Conservation (phyloP, 257 asterid genomes). For the Solanum pimpinellifolium region DNA sequence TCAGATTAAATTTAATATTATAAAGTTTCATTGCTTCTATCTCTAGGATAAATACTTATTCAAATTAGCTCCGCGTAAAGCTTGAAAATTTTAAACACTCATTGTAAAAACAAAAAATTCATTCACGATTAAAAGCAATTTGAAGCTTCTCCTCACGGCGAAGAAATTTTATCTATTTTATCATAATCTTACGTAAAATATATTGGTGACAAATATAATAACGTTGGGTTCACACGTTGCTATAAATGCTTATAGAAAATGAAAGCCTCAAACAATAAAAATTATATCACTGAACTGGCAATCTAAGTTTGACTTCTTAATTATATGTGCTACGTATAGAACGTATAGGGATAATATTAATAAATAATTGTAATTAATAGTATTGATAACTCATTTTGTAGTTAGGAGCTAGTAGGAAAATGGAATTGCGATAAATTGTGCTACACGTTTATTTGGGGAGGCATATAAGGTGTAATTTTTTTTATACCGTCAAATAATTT, state of each 20-base stretch:
- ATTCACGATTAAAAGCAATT: no score
- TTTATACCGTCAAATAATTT: no score
- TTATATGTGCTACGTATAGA: neutral
- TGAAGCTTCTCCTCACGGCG: no score
- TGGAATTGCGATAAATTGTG: neutral
- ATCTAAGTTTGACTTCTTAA: neutral
- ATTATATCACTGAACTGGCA: no score
- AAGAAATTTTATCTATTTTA: no score
- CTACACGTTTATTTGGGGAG: neutral
- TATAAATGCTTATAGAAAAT: neutral
- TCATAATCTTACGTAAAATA: accelerated
- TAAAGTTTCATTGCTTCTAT: no score
- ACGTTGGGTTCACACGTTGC: neutral
- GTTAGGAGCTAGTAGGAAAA: neutral
- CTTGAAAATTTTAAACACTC: no score
- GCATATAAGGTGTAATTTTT: neutral
- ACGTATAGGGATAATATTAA: neutral
- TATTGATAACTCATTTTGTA: neutral
- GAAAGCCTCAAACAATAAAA: neutral
- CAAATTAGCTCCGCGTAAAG: no score
- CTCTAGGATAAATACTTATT: no score
- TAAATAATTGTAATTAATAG: neutral
- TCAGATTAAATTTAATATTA: no score
- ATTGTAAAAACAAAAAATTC: no score
- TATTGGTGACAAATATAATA: neutral